phyloP scores from a whole-genome alignment of 140 eudicot species.

The Cichorium intybus region DNA sequence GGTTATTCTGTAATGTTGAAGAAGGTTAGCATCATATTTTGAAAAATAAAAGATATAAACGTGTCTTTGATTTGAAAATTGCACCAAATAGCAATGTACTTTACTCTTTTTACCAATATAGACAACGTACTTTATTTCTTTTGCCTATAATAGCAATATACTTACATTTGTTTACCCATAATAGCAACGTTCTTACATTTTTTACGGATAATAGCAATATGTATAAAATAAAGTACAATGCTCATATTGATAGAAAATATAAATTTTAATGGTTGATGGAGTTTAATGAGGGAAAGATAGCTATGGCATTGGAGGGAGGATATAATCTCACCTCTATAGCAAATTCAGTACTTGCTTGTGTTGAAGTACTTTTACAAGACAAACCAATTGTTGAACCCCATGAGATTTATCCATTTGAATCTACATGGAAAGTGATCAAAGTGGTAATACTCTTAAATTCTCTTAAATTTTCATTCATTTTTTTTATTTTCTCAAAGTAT shows the following conservation, averaged over 20 bases:
- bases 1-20: conserved; percentile 70
- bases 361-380: conserved; percentile 56
- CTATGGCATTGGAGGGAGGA: conserved; percentile 77
- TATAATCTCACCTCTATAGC: conserved; percentile 74
- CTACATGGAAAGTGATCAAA: conserved; percentile 71
- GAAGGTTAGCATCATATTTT: conserved; percentile 46
- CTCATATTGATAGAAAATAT: neutral
- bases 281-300: conserved; percentile 67
- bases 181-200: too few relatives aligned
- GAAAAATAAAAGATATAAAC: too few relatives aligned
- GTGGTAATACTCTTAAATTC: conserved; percentile 27
- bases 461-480: neutral
- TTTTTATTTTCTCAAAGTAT: neutral
- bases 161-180: too few relatives aligned
- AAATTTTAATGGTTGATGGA: conserved; percentile 54
- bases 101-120: too few relatives aligned
- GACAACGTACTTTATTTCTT: too few relatives aligned
- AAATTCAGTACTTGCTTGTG: conserved; percentile 71
- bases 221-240: too few relatives aligned
- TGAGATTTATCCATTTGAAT: conserved; percentile 57
- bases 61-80: too few relatives aligned
- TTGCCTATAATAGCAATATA: too few relatives aligned
- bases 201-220: too few relatives aligned
- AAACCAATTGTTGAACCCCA: conserved; percentile 38
- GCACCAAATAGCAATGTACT: too few relatives aligned